Evolutionary conservation across 108 stramenopile species (phyloP), one percentile per base, ranked within the genome.

Genomic region (Cyclostephanos invisitatus): DNA sequence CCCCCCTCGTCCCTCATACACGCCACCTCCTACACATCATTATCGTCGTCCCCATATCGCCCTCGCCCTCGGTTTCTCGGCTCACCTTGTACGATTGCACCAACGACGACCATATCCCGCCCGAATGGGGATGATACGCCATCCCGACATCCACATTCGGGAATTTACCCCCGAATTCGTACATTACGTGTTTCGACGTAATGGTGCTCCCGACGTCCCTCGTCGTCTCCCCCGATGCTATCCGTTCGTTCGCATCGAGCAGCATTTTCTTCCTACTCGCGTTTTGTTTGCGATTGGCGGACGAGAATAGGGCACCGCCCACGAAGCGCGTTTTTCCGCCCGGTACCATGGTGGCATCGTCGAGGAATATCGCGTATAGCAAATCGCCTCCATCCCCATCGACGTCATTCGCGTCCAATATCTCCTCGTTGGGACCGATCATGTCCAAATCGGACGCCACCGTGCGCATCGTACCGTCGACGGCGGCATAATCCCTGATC

Each of bases 401-500:
- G n/a, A 27, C 32, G 11, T 48, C 60, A 0, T 12, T 11, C 3
- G 4, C 14, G 32, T 27, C 24, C 29, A n/a, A 17, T 25, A 11
- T 24, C 7, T 37, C 62, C 36, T 49, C 73, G 20, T 67, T 64
- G 29, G 28, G 56, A 10, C 8, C 10, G 10, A 11, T 40, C 40
- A 83, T 51, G 7, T 59, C 74, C 55, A 83, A 60, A 70, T 88
- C 80, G n/a, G 57, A 27, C 53, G 38, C 64, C 37, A 84, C 74
- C 6, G 44, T 64, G 25, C 66, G 51, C 15, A 60, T 42, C 8
- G 79, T 42, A 22, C 83, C 83, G n/a, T 25, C 21, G 25, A 58
- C 71, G 27, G 93, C 85, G 17, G 86, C 90, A 70, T 94, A 94
- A 72, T 91, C 93, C 9, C 69, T 68, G 25, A 69, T 82, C 63